Evolutionary conservation across 805 yeast species (phyloP), one percentile per base, ranked within the genome.

Genomic region (Jamesozyma piceae): DNA sequence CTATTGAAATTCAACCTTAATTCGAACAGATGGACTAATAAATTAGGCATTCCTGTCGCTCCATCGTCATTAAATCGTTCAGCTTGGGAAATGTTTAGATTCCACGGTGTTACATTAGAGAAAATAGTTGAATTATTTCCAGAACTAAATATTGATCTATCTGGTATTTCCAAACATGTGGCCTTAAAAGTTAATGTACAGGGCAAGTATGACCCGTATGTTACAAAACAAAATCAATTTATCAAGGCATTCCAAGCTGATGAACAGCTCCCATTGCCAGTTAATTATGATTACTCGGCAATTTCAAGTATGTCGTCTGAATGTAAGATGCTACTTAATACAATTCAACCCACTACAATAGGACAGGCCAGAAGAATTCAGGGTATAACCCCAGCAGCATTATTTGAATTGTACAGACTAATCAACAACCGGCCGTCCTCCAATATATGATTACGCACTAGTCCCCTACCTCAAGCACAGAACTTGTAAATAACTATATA

Each of bases 321-420:
- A 56, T 89, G 80, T 24, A 75, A 82, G 43, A 69, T 67, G 15
- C 64, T 83, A 10, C 67, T 92, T 42, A 84, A 86, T 53, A 70
- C 72, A 10, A 78, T 86, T 14, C 81, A 84, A 47, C 98, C 98
- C 0, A 76, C 77, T 42, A 92, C 97, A 0, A 77, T 92, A 36
- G 97, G 97, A 0, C 97, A 92, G 59, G 97, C 97, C 0, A 73
- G 95, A 58, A 71, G 97, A 51, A 82, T 90, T 11, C 95, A 92
- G 55, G 97, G 98, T 1, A 79, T 92, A 2, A 90, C 97, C 0
- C 95, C 97, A 0, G 90, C 96, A 0, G 92, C 96, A 0, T 68
- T 86, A 15, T 82, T 87, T 49, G 94, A 85, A 56, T 68, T 89
- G 37, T 84, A 80, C 56, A 69, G 45, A n/a, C 35, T 43, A 3